Percentiles rank a stretch among this genome's conserved stretches.
Evolutionary conservation across 306 rosid species (phyloP).

Genomic region (Acacia crassicarpa): DNA sequence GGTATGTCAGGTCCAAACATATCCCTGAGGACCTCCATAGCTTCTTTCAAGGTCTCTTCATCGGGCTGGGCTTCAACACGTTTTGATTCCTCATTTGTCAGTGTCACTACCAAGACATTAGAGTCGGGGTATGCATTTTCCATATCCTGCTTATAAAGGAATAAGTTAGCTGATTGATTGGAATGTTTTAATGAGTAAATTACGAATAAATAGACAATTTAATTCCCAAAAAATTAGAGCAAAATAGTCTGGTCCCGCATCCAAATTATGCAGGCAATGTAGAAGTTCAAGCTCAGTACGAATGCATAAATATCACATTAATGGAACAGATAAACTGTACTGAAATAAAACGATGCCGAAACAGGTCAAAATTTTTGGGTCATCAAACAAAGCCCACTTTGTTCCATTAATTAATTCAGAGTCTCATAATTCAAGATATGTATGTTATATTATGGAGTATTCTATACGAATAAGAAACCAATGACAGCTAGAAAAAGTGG

Average conservation of each 20-base stretch:
- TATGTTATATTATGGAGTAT: constrained; percentile 8
- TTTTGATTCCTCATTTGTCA: constrained; percentile 92
- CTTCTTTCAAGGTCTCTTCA: constrained; percentile 72
- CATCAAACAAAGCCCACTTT: constrained; percentile 4
- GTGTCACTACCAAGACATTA: constrained; percentile 89
- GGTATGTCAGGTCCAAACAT: constrained; percentile 87
- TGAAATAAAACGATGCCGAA: constrained; percentile 31
- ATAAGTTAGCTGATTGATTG: constrained; percentile 35
- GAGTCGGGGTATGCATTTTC: constrained; percentile 94
- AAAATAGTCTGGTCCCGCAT: constrained; percentile 6
- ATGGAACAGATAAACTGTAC: constrained; percentile 13
- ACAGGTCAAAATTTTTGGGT: constrained; percentile 4
- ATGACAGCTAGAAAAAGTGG: constrained; percentile 12
- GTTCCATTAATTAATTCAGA: constrained; percentile 21
- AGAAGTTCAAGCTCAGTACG: constrained; percentile 27
- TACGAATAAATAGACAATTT: constrained; percentile 29
- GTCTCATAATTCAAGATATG: constrained; percentile 10
- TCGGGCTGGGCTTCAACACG: constrained; percentile 90
- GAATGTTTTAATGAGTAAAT: constrained; percentile 29
- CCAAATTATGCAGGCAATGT: constrained; percentile 23
- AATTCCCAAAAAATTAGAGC: constrained; percentile 14
- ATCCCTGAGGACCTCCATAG: constrained; percentile 81
- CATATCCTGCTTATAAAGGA: constrained; percentile 78
- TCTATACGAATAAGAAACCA: constrained; percentile 32
- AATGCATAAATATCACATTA: constrained; percentile 14